phyloP scores from a whole-genome alignment of 2,329 filamentous ascomycete genomes.

The Daldinia sp. region DNA sequence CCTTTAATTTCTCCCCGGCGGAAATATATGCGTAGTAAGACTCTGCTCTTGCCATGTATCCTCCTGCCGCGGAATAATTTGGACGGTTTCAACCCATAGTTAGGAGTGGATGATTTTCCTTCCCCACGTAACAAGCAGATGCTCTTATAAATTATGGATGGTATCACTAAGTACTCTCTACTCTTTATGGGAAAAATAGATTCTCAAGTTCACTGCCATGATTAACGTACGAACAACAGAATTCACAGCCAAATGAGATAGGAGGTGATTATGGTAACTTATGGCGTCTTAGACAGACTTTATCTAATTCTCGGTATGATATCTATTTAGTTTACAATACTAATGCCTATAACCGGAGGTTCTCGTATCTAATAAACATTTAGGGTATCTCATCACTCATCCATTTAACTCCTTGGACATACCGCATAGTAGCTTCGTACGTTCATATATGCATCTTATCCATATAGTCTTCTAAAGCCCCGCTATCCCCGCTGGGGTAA shows the following conservation, averaged over 20 bases:
- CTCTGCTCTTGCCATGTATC: not conserved
- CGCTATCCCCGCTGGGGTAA: constrained; percentile 10
- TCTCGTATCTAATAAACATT: not conserved
- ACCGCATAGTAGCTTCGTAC: not conserved
- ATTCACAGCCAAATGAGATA: no score
- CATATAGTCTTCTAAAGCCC: constrained; percentile 37
- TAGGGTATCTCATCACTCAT: not conserved
- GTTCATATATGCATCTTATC: constrained; percentile 41
- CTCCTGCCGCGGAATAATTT: not conserved
- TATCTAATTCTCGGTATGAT: no score
- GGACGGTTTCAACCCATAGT: constrained; percentile 1
- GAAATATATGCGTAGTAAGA: not conserved
- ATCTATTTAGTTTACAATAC: no score
- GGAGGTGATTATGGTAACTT: no score
- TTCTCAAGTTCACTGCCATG: not conserved
- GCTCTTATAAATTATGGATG: constrained; percentile 20
- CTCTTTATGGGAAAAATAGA: not conserved
- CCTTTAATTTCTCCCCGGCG: constrained; percentile 7
- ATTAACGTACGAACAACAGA: no score
- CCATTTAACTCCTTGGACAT: not conserved
- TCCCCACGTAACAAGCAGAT: constrained; percentile 25
- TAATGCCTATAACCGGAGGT: no score
- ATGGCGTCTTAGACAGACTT: no score
- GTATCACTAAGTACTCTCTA: not conserved
- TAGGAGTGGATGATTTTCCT: not conserved